Evolutionary conservation across 1,284 basidiomycete genomes (phyloP).

Genomic region (Athelia psychrophila): DNA sequence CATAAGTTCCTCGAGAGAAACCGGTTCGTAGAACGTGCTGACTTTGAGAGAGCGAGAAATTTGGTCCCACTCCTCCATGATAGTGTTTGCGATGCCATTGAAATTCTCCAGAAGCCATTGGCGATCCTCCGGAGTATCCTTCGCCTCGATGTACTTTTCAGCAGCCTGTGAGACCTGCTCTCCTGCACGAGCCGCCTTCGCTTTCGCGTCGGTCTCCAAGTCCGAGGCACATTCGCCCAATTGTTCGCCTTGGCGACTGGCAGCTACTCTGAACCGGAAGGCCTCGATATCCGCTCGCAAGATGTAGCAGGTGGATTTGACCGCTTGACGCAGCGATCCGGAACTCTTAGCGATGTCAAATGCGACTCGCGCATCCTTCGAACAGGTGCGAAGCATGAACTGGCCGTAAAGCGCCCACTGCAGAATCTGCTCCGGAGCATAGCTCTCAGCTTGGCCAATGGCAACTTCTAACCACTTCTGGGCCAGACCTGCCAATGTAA

Average conservation of each 20-base stretch:
- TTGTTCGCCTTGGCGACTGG: slow-evolving; percentile 17
- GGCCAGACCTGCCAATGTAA: slow-evolving; percentile 38
- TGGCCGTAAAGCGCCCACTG: slow-evolving; percentile 34
- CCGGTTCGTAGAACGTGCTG: slow-evolving; percentile 31
- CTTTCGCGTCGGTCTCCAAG: slow-evolving; percentile 3
- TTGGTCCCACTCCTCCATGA: slow-evolving; percentile 28
- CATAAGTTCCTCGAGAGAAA: slow-evolving; percentile 46
- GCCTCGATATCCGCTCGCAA: slow-evolving; percentile 38
- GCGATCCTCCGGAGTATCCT: slow-evolving; percentile 12
- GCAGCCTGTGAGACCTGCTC: slow-evolving; percentile 2
- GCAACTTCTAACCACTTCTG: slow-evolving; percentile 21
- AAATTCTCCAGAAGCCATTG: slow-evolving; percentile 32
- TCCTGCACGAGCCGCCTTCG: slow-evolving; percentile 11
- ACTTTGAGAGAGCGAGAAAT: slow-evolving; percentile 21
- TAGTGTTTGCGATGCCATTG: slow-evolving; percentile 13
- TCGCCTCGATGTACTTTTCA: slow-evolving; percentile 13
- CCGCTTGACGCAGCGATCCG: slow-evolving; percentile 35
- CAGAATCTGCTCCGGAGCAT: slow-evolving; percentile 8
- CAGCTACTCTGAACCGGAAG: slow-evolving; percentile 32
- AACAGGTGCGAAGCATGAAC: slow-evolving; percentile 37
- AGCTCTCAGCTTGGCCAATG: neutral
- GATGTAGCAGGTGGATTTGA: slow-evolving; percentile 31
- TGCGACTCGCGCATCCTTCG: slow-evolving; percentile 35
- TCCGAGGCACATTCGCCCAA: slow-evolving; percentile 6
- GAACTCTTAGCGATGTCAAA: slow-evolving; percentile 28